Conservation (phyloP, 2,329 filamentous ascomycete genomes). For the Colletotrichum scovillei region DNA sequence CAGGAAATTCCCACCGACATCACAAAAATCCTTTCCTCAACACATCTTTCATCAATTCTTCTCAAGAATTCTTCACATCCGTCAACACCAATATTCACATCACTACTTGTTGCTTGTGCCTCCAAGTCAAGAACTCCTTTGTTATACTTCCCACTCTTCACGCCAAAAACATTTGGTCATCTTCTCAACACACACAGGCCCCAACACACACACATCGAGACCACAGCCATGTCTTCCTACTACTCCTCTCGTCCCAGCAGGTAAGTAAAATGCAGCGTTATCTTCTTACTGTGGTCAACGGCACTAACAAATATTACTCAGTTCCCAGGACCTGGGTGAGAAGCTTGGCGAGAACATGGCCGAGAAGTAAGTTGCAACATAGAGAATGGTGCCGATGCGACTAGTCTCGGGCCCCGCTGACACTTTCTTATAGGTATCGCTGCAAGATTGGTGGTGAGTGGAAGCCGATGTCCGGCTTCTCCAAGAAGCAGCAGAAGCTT, state of each 20-base stretch:
- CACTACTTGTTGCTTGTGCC: neutral
- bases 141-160: neutral
- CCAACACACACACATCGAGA: neutral
- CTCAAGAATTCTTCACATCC: neutral
- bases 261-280: neutral
- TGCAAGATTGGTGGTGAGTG: constrained; percentile 52
- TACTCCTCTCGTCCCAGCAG: constrained; percentile 1
- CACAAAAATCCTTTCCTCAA: neutral
- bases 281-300: neutral
- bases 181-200: neutral
- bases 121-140: neutral
- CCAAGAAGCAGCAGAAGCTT: constrained; percentile 44
- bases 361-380: constrained; percentile 5
- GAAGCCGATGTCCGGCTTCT: constrained; percentile 46
- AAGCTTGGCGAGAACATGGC: constrained; percentile 6
- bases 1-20: neutral
- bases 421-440: constrained; percentile 41
- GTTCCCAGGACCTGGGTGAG: constrained; percentile 5
- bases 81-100: neutral
- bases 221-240: neutral
- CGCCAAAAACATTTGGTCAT: neutral
- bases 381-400: neutral
- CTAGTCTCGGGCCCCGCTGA: neutral
- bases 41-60: neutral
- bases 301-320: neutral